phyloP scores from a whole-genome alignment of 2,329 filamentous ascomycete genomes.

The Pseudohalonectria lignicola region DNA sequence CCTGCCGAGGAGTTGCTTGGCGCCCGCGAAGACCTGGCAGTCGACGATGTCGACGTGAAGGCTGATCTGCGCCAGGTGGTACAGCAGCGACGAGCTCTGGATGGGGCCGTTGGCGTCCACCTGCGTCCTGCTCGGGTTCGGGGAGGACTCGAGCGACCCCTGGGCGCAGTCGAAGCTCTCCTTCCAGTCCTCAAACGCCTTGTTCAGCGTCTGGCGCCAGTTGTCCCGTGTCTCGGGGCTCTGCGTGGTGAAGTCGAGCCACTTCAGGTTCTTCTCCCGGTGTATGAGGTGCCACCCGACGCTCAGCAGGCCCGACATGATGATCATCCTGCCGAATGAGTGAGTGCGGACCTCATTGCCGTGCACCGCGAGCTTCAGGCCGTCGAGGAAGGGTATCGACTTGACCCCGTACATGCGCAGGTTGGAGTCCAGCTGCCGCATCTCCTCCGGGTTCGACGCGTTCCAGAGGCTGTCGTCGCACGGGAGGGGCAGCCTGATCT shows the following conservation, averaged over 20 bases:
- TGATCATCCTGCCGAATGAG: constrained; percentile 76
- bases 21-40: constrained; percentile 79
- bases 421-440: constrained; percentile 65
- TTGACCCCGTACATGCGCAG: constrained; percentile 70
- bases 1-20: constrained; percentile 58
- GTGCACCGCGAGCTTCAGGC: constrained; percentile 73
- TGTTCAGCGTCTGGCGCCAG: constrained; percentile 67
- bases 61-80: constrained; percentile 81
- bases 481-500: constrained; percentile 74
- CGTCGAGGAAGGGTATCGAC: constrained; percentile 71
- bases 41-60: constrained; percentile 84
- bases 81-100: constrained; percentile 68
- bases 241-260: constrained; percentile 56
- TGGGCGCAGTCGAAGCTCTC: constrained; percentile 68
- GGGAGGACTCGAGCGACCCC: constrained; percentile 19
- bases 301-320: constrained; percentile 84
- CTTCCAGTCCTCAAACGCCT: constrained; percentile 82
- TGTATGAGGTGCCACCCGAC: constrained; percentile 89
- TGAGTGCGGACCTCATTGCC: constrained; percentile 74
- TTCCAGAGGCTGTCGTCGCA: constrained; percentile 85
- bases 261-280: constrained; percentile 73
- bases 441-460: constrained; percentile 65
- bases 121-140: constrained; percentile 30
- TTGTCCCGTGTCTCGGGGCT: constrained; percentile 54
- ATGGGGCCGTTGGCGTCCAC: constrained; percentile 52